phyloP scores from a whole-genome alignment of 2,329 filamentous ascomycete genomes.

The Diaporthe caulivora region DNA sequence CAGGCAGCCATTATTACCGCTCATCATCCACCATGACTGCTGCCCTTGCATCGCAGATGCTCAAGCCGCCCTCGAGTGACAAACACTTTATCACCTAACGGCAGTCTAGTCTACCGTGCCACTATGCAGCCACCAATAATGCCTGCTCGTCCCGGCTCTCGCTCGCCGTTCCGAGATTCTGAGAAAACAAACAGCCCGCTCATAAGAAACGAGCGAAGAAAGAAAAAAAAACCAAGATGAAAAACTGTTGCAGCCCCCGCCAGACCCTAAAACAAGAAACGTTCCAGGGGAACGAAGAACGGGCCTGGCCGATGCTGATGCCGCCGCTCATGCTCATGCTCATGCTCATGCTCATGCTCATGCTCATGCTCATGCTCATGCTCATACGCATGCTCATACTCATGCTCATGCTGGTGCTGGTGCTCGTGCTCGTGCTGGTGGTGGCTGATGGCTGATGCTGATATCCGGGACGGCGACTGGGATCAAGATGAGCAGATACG shows the following conservation, averaged over 20 bases:
- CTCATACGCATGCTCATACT: too few species aligned
- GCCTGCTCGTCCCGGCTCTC: not conserved
- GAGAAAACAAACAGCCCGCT: not conserved
- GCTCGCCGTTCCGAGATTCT: not conserved
- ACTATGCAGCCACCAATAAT: not conserved
- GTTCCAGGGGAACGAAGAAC: constrained; percentile 23
- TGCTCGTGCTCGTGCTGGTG: too few species aligned
- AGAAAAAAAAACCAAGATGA: too few species aligned
- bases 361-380: too few species aligned
- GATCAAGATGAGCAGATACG: constrained; percentile 24
- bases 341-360: too few species aligned
- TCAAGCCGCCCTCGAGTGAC: not conserved
- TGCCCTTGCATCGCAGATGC: constrained; percentile 5
- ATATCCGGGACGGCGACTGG: not conserved
- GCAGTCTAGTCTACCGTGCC: not conserved
- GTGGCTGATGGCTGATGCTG: constrained; percentile 19
- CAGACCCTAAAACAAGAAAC: constrained; percentile 5
- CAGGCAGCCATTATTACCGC: constrained; percentile 7
- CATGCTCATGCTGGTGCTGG: too few species aligned
- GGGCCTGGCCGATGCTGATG: constrained; percentile 18
- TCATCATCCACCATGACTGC: not conserved
- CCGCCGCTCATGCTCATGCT: not conserved
- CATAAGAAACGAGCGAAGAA: not conserved
- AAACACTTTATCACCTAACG: too few species aligned
- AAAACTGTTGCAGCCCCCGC: not conserved